These are phyloP conservation scores for Suillus subalutaceus DNA, from an alignment of 768 basidiomycete genomes.

Conservation along the genomic window DNA sequence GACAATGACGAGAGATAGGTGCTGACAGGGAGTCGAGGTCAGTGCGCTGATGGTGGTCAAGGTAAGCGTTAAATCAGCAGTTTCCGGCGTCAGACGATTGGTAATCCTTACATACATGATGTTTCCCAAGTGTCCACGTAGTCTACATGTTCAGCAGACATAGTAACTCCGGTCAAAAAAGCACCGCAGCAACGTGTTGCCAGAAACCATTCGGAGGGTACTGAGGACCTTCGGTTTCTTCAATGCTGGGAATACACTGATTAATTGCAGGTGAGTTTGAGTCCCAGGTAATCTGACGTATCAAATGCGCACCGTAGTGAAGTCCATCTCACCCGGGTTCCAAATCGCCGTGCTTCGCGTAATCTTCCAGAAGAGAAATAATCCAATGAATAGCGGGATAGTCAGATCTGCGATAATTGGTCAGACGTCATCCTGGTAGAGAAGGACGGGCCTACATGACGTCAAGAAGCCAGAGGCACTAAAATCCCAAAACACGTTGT, in stretches of 20 bases:
- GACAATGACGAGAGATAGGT: no score
- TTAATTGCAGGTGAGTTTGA: background rate
- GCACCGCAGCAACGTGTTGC: slow-evolving; percentile 49
- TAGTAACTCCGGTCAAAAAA: slow-evolving; percentile 46
- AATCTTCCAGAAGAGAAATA: slow-evolving; percentile 28
- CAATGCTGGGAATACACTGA: slow-evolving; percentile 57
- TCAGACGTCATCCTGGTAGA: slow-evolving; percentile 9
- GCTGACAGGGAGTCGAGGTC: no score
- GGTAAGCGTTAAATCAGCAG: no score
- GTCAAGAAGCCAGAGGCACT: slow-evolving; percentile 53
- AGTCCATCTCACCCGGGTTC: slow-evolving; percentile 70
- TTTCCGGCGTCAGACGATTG: no score
- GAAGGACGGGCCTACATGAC: slow-evolving; percentile 37
- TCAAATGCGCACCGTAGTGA: slow-evolving; percentile 53
- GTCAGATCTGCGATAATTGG: slow-evolving; percentile 33
- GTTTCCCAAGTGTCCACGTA: background rate
- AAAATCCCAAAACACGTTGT: slow-evolving; percentile 64
- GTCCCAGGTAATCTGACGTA: background rate
- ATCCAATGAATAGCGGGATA: slow-evolving; percentile 22
- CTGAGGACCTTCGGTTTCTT: slow-evolving; percentile 66
- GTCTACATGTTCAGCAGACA: background rate
- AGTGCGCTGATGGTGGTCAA: no score
- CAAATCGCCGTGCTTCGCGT: slow-evolving; percentile 36
- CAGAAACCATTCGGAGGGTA: slow-evolving; percentile 50
- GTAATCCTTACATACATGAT: background rate